Conservation (phyloP, 176 grass and related monocot genomes). For the Eleusine indica region DNA sequence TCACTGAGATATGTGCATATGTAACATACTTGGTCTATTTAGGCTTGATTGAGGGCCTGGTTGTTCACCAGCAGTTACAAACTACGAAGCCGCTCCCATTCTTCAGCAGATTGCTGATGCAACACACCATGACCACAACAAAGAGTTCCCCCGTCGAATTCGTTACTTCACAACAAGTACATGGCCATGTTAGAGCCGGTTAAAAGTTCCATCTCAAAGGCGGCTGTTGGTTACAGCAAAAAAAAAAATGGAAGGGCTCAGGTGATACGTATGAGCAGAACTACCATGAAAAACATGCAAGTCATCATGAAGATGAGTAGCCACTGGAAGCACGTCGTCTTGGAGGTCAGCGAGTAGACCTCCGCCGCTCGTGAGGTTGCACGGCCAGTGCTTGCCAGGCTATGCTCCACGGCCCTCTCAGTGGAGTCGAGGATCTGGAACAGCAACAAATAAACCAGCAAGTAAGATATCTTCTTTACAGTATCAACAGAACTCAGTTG, state of each 20-base stretch:
- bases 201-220: background rate
- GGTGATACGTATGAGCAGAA: constrained; percentile 84
- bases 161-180: background rate
- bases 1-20: too few species aligned
- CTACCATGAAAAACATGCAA: constrained; percentile 87
- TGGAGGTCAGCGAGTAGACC: constrained; percentile 69
- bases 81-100: background rate
- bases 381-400: constrained; percentile 64
- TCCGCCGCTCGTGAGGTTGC: constrained; percentile 66
- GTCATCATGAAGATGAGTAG: constrained; percentile 85
- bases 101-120: too few species aligned
- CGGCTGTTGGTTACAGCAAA: background rate
- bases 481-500: background rate
- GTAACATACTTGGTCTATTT: too few species aligned
- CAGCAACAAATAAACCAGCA: background rate
- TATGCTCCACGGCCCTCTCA: constrained; percentile 76
- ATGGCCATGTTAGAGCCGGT: background rate
- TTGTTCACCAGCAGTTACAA: background rate
- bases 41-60: too few species aligned
- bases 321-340: constrained; percentile 92
- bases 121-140: too few species aligned
- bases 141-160: too few species aligned
- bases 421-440: constrained; percentile 85
- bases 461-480: background rate
- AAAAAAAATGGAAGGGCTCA: constrained; percentile 21